Base-by-base conservation (phyloP, 192 early-diverging fungal genomes). In the Linnemannia elongata region DNA sequence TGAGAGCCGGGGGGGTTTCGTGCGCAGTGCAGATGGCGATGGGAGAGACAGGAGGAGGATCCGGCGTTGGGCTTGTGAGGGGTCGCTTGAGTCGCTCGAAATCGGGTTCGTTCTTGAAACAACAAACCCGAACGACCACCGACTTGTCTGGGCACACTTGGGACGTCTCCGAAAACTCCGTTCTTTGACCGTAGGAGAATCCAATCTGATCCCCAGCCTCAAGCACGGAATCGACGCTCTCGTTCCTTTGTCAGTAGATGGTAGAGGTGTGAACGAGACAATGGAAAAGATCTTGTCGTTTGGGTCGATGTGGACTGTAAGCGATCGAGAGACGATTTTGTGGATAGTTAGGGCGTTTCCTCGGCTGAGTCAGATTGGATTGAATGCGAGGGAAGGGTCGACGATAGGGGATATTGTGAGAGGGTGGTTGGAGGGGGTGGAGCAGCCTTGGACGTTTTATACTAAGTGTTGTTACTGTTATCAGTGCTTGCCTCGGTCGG, bases 101-200 rank as follows among this genome's bases (percentile, higher is more conserved):
- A 1, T 78, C 24, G 77, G 69, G 42, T 78, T 78, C n/a, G 27
- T n/a, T 45, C 17, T 71, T 6, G 10, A 6, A 45, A 45, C 69
- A 12, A 3, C 20, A 3, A 4, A 18, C 4, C 66, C 66, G 12
- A 54, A 30, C 13, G 77, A 78, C 20, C 77, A 78, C 15, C 27
- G 44, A 27, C 69, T 71, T 5, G 77, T 78, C 35, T 78, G 49
- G 49, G 68, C 6, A 39, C 77, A 78, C 33, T 27, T 78, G 9
- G 77, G 77, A 24, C 66, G 69, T 22, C 71, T 68, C 35, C 35
- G 45, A 39, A 42, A 49, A 38, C 77, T 78, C 30, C 39, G 22
- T 35, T 54, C 33, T 27, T 36, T 78, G 24, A 38, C 2, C 18
- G 6, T 78, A 36, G 17, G 18, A 30, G 17, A 47, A 20, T 72